These are phyloP conservation scores for Nakaseomyces sp. DNA, from an alignment of 1,139 yeast species.

Conservation along the genomic window DNA sequence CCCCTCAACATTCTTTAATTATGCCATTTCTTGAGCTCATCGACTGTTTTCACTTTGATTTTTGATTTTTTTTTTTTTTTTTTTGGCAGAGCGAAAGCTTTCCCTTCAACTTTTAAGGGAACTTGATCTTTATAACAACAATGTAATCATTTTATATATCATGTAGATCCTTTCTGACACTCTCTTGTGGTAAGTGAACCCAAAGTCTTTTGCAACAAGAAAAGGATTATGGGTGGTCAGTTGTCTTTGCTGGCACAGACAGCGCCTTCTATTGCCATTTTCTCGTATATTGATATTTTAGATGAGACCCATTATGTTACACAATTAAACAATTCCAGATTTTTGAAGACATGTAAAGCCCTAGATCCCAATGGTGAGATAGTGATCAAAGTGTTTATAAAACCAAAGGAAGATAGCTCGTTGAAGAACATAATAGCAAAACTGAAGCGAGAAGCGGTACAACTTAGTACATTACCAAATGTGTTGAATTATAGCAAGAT, in stretches of 20 bases:
- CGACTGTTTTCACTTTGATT: too few relatives aligned
- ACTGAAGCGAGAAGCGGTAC: conserved; percentile 28
- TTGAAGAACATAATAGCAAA: conserved; percentile 18
- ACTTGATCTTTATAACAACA: too few relatives aligned
- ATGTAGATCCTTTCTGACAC: too few relatives aligned
- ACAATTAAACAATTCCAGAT: conserved; percentile 66
- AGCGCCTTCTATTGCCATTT: conserved; percentile 85
- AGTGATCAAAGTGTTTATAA: conserved; percentile 73
- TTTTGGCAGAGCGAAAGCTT: too few relatives aligned
- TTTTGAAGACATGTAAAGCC: conserved; percentile 79
- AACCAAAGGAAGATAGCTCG: conserved; percentile 47
- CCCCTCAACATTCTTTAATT: too few relatives aligned
- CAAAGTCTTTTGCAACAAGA: too few relatives aligned
- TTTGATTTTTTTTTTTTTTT: too few relatives aligned
- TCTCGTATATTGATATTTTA: conserved; percentile 78
- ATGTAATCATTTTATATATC: too few relatives aligned
- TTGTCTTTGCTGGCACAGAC: conserved; percentile 80
- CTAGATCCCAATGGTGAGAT: conserved; percentile 58
- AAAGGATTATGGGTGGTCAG: conserved; percentile 74
- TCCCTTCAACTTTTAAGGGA: too few relatives aligned
- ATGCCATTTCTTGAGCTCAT: too few relatives aligned
- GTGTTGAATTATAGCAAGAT: conserved; percentile 64
- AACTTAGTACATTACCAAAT: conserved; percentile 46
- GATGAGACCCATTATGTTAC: conserved; percentile 66
- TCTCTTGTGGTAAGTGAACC: too few relatives aligned